Conservation (phyloP, 257 asterid species). For the Solanum pimpinellifolium region DNA sequence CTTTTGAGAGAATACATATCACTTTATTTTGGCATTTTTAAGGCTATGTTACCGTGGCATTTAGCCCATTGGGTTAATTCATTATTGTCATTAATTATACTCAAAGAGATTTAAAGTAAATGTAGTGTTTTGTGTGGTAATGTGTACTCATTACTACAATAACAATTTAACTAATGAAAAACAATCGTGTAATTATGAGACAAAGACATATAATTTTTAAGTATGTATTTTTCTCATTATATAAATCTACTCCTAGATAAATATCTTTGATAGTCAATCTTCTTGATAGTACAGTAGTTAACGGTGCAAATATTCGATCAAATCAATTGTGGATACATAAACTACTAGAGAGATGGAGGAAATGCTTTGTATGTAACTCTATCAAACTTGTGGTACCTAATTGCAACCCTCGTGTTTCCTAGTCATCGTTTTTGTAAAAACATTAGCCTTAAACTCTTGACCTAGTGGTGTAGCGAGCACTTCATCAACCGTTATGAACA, state of each 20-base stretch:
- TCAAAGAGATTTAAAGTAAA: not conserved
- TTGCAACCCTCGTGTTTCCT: not conserved
- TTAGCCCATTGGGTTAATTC: not conserved
- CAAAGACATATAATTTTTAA: not conserved
- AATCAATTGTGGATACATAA: not conserved
- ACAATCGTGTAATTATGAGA: not conserved
- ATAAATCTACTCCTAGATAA: not conserved
- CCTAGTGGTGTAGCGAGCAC: not conserved
- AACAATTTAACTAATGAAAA: not conserved
- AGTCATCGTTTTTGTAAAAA: accelerated
- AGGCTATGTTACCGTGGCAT: not conserved
- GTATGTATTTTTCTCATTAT: not conserved
- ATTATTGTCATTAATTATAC: not conserved
- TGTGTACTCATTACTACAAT: not conserved
- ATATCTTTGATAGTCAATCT: not conserved
- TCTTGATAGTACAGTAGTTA: not conserved
- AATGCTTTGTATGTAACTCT: not conserved
- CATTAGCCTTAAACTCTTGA: not conserved
- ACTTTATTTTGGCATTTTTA: not conserved
- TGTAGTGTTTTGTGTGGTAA: not conserved
- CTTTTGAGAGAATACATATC: not conserved
- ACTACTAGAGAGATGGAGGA: not conserved
- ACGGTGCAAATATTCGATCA: not conserved
- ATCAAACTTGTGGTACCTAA: not conserved
- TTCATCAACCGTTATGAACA: not conserved